phyloP scores from a whole-genome alignment of 176 grass and related monocot genomes.

The Tillandsia leiboldiana region DNA sequence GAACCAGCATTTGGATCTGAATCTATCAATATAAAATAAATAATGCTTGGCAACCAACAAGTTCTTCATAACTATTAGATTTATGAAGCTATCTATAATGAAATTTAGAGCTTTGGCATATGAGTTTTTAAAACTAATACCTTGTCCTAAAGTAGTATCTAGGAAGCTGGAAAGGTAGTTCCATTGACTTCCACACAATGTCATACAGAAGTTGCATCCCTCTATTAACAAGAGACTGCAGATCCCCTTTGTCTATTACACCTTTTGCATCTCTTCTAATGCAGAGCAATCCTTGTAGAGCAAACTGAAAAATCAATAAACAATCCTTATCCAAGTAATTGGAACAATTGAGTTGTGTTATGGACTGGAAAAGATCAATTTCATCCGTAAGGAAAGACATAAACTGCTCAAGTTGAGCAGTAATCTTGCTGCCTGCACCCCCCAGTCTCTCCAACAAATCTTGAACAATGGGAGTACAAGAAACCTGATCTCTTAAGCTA shows the following conservation, averaged over 20 bases:
- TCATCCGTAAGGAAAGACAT: slow-evolving; percentile 28
- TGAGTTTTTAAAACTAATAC: slow-evolving; percentile 12
- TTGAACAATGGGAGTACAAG: slow-evolving; percentile 32
- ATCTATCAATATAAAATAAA: no score
- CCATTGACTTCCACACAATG: slow-evolving; percentile 48
- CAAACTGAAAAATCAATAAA: slow-evolving; percentile 43
- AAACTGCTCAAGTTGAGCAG: slow-evolving; percentile 34
- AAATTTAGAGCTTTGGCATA: no score
- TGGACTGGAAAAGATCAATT: slow-evolving; percentile 19
- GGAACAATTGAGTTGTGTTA: slow-evolving; percentile 24
- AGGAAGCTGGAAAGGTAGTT: slow-evolving; percentile 58
- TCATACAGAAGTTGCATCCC: slow-evolving; percentile 46
- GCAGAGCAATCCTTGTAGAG: slow-evolving; percentile 35
- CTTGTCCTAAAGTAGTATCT: slow-evolving; percentile 75
- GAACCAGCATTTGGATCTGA: no score
- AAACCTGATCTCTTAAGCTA: slow-evolving; percentile 29
- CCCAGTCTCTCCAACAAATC: slow-evolving; percentile 55
- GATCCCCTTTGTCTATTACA: slow-evolving; percentile 16
- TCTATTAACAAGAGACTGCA: slow-evolving; percentile 24
- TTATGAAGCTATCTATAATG: no score
- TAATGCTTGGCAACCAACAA: no score
- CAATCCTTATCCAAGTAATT: slow-evolving; percentile 28
- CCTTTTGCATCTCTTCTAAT: slow-evolving; percentile 26
- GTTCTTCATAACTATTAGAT: no score
- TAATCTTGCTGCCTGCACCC: slow-evolving; percentile 25